phyloP scores from a whole-genome alignment of 2,329 filamentous ascomycete species.

The Incumbomyces lentus region DNA sequence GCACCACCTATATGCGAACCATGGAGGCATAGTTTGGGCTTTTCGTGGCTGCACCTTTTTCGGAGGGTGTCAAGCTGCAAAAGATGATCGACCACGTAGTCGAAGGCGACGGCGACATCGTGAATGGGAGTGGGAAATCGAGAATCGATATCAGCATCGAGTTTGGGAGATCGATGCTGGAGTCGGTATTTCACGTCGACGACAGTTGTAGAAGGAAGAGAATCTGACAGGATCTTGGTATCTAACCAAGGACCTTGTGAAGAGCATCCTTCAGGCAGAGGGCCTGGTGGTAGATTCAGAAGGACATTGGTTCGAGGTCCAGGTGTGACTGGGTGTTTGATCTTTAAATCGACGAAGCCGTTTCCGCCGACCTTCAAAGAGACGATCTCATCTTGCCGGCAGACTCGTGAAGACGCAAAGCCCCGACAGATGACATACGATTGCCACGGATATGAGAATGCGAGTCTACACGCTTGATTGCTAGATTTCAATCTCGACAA shows the following conservation, averaged over 20 bases:
- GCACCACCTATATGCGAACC: conserved; percentile 31
- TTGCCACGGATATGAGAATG: background rate
- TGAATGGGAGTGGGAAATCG: conserved; percentile 22
- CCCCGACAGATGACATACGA: background rate
- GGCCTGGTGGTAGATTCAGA: conserved; percentile 9
- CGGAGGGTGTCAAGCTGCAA: background rate
- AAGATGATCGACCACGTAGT: conserved; percentile 10
- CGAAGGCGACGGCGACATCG: conserved; percentile 20
- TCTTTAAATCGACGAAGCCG: conserved; percentile 6
- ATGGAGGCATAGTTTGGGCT: conserved; percentile 21
- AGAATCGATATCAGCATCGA: background rate
- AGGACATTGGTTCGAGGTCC: conserved; percentile 1
- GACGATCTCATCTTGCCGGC: background rate
- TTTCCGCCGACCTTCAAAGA: conserved; percentile 9
- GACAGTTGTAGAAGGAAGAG: background rate
- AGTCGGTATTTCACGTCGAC: conserved; percentile 9
- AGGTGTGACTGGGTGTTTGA: background rate
- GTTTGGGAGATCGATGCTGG: background rate
- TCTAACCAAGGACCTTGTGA: background rate
- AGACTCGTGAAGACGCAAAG: background rate
- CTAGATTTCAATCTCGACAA: background rate
- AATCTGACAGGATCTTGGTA: background rate
- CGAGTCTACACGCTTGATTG: background rate
- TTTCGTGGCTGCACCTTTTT: conserved; percentile 1
- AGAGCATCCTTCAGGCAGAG: background rate